Percentiles rank a stretch among this genome's conserved stretches.
These are phyloP conservation scores for Fusarium buharicum DNA, from an alignment of 2,329 filamentous ascomycete genomes.

Conservation along the genomic window DNA sequence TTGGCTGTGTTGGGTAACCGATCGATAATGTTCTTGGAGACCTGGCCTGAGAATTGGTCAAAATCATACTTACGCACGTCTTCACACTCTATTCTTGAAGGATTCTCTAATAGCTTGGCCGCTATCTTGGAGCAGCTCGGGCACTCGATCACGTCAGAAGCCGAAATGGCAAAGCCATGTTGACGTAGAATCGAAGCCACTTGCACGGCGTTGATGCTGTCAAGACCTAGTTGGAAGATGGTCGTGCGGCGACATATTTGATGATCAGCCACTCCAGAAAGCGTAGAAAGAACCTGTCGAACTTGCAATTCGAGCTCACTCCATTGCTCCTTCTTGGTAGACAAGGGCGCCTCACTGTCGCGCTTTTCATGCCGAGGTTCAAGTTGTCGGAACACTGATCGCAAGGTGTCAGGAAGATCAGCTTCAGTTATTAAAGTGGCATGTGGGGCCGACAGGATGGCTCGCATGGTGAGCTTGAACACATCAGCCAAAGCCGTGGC, in stretches of 20 bases:
- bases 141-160: constrained; percentile 78
- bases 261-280: constrained; percentile 63
- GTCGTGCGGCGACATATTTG: constrained; percentile 71
- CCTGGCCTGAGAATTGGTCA: constrained; percentile 50
- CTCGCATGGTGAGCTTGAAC: constrained; percentile 47
- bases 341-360: constrained; percentile 18
- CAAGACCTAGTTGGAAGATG: constrained; percentile 88
- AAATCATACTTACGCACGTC: constrained; percentile 52
- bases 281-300: constrained; percentile 64
- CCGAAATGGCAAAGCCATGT: constrained; percentile 67
- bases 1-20: constrained; percentile 36
- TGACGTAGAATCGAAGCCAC: constrained; percentile 75
- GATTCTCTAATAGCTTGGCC: constrained; percentile 37
- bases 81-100: constrained; percentile 1
- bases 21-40: constrained; percentile 46
- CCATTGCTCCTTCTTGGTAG: constrained; percentile 55
- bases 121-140: constrained; percentile 58
- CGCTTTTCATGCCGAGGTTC: constrained; percentile 33
- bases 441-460: constrained; percentile 46
- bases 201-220: constrained; percentile 89
- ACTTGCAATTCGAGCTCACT: constrained; percentile 62
- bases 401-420: constrained; percentile 39
- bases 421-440: constrained; percentile 31
- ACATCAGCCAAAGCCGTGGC: constrained; percentile 45
- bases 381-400: constrained; percentile 36